Base-by-base conservation (phyloP, 2,329 filamentous ascomycete genomes). In the Fusarium mangiferae region DNA sequence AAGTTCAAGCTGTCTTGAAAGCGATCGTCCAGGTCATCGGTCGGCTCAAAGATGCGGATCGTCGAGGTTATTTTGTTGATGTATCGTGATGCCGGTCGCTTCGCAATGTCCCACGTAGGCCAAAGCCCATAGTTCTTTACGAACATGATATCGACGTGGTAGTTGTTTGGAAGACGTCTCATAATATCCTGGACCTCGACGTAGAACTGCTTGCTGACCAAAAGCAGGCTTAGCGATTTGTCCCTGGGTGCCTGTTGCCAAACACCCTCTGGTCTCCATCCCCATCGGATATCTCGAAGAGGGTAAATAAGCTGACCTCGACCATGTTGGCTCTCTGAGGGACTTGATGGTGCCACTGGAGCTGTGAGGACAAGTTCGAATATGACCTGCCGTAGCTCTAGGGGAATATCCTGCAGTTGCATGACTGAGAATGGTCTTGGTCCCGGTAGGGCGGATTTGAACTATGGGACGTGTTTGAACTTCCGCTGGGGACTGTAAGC, bases 101-200 rank as follows among this genome's bases (percentile, higher is more conserved):
- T 66, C 2, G 24, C 30, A 5, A 73, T 17, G 9, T 44, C 15
- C 62, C 58, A 74, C 2, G 70, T 71, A 0, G 58, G 35, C 70
- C 58, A 74, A 1, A 71, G 26, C 4, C 71, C 66, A 12, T 36
- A 30, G 14, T 54, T 17, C 8, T 71, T 71, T 1, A 74, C 38
- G 18, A 71, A 51, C 61, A 71, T 74, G 15, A 74, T 41, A 15
- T 74, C 66, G 18, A 74, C 57, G 6, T 74, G 38, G 11, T 64
- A 71, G 4, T n/a, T 13, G 1, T 55, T 54, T 4, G 49, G 33
- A 2, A 63, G 12, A 9, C 22, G 20, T 1, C 15, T 3, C 4
- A 59, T 5, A 4, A 74, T 20, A 22, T 58, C 10, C 17, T 49
- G 15, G 2, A 58, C 35, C 17, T 64, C 55, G 1, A 15, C 10